Evolutionary conservation across 768 basidiomycete species (phyloP).

Genomic region (Rhodotorula babjevae): DNA sequence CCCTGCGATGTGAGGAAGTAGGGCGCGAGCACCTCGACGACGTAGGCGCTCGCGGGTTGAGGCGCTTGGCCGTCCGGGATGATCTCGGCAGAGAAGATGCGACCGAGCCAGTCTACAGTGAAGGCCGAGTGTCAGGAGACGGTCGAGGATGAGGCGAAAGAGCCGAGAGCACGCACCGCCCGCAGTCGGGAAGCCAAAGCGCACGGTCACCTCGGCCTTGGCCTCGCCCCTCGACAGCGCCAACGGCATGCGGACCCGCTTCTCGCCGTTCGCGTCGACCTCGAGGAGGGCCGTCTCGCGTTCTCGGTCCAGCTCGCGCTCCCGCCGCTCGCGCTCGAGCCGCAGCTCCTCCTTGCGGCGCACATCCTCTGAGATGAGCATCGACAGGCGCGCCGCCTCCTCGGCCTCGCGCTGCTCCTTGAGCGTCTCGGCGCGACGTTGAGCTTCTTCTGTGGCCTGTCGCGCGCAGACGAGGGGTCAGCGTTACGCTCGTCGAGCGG

Average conservation of each 20-base stretch:
- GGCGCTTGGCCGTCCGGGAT: background rate
- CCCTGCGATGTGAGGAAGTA: slow-evolving; percentile 37
- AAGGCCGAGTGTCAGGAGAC: too few species aligned
- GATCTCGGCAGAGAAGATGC: slow-evolving; percentile 20
- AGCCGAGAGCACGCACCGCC: slow-evolving; percentile 7
- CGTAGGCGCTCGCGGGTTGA: slow-evolving; percentile 17
- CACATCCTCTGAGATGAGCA: slow-evolving; percentile 38
- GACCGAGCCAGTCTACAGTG: slow-evolving; percentile 24
- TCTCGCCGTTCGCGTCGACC: slow-evolving; percentile 12
- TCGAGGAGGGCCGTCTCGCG: slow-evolving; percentile 10
- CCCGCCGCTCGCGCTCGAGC: slow-evolving; percentile 23
- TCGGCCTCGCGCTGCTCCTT: slow-evolving; percentile 26
- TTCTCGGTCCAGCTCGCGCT: slow-evolving; percentile 16
- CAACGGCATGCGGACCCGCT: slow-evolving; percentile 3
- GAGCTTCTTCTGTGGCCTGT: slow-evolving; percentile 6
- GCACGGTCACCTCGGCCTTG: slow-evolving; percentile 13
- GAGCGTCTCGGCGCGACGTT: slow-evolving; percentile 2
- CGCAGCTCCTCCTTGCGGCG: slow-evolving; percentile 29
- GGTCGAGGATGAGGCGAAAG: accelerated
- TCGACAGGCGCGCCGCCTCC: slow-evolving; percentile 29
- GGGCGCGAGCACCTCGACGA: slow-evolving; percentile 31
- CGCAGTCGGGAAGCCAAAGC: slow-evolving; percentile 8
- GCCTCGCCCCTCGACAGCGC: background rate
- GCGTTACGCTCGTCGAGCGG: background rate
- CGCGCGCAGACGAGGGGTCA: background rate